phyloP scores from a whole-genome alignment of 169 alveolate species.

The Eimeria praecox region DNA sequence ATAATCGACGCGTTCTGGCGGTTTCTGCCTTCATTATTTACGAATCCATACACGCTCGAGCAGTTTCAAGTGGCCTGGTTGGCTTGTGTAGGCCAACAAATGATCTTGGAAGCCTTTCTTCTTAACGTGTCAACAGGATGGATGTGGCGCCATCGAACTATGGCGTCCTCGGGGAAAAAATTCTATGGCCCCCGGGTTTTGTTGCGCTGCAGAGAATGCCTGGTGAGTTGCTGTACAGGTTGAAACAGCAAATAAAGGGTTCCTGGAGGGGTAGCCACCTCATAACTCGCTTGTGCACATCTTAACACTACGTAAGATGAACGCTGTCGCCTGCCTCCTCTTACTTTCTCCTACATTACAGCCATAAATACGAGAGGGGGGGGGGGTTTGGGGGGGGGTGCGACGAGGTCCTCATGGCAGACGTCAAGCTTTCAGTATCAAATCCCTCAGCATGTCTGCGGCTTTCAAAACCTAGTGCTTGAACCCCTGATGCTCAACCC shows the following conservation, averaged over 20 bases:
- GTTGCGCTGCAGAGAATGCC: slow-evolving; percentile 70
- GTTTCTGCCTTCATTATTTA: background rate
- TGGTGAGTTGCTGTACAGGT: slow-evolving; percentile 18
- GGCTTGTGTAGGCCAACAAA: background rate
- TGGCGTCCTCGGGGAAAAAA: slow-evolving; percentile 74
- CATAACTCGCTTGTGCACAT: too few relatives aligned
- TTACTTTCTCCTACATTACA: background rate
- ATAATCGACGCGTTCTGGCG: background rate
- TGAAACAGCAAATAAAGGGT: background rate
- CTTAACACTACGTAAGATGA: too few relatives aligned
- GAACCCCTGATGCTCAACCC: too few relatives aligned
- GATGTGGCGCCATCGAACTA: slow-evolving; percentile 30
- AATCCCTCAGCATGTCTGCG: background rate
- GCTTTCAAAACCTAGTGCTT: background rate
- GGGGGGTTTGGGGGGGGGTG: background rate
- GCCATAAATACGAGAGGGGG: too few relatives aligned
- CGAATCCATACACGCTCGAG: background rate
- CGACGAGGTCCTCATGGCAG: background rate
- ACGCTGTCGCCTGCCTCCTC: background rate
- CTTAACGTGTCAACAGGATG: background rate
- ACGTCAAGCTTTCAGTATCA: background rate
- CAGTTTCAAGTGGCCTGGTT: background rate
- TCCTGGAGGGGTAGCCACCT: background rate
- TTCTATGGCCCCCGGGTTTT: slow-evolving; percentile 79
- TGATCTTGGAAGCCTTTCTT: background rate